Evolutionary conservation across 192 early-diverging fungal genomes (phyloP).

Genomic region (Kappamyces sp.): DNA sequence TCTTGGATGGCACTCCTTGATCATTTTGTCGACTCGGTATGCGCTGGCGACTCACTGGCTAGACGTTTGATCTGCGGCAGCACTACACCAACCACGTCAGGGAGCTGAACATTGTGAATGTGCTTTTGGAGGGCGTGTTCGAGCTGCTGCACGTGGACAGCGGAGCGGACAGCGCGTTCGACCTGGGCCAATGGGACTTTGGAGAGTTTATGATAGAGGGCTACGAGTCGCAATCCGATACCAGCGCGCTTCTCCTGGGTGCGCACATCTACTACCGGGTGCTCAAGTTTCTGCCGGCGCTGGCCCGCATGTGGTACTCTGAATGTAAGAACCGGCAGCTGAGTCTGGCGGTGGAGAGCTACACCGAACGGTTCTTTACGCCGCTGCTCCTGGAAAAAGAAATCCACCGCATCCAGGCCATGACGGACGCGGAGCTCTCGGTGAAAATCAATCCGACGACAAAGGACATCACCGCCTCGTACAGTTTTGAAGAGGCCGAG

Average conservation of each 20-base stretch:
- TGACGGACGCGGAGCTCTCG: conserved; percentile 51
- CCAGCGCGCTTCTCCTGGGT: conserved; percentile 60
- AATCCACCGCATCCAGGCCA: conserved; percentile 44
- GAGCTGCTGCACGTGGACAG: conserved; percentile 57
- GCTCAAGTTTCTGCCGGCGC: conserved; percentile 56
- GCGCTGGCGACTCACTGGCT: conserved; percentile 14
- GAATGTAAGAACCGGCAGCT: conserved; percentile 75
- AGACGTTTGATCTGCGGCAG: conserved; percentile 62
- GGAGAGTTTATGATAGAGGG: conserved; percentile 57
- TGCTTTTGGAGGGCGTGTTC: conserved; percentile 60
- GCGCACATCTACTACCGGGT: conserved; percentile 67
- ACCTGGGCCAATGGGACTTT: conserved; percentile 65
- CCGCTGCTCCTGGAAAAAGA: conserved; percentile 57
- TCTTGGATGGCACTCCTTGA: conserved; percentile 70
- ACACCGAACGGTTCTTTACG: conserved; percentile 66
- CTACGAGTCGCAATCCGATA: conserved; percentile 35
- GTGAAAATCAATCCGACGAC: conserved; percentile 57
- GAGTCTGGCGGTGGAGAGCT: conserved; percentile 64
- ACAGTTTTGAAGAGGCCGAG: conserved; percentile 70
- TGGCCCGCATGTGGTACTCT: conserved; percentile 75
- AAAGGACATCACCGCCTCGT: conserved; percentile 65
- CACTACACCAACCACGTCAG: conserved; percentile 43
- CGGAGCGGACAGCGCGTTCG: conserved; percentile 46
- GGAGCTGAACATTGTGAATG: conserved; percentile 40
- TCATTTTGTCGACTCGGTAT: conserved; percentile 72